These are phyloP conservation scores for Metschnikowia dekortorum DNA, from an alignment of 805 yeast genomes.

Conservation along the genomic window DNA sequence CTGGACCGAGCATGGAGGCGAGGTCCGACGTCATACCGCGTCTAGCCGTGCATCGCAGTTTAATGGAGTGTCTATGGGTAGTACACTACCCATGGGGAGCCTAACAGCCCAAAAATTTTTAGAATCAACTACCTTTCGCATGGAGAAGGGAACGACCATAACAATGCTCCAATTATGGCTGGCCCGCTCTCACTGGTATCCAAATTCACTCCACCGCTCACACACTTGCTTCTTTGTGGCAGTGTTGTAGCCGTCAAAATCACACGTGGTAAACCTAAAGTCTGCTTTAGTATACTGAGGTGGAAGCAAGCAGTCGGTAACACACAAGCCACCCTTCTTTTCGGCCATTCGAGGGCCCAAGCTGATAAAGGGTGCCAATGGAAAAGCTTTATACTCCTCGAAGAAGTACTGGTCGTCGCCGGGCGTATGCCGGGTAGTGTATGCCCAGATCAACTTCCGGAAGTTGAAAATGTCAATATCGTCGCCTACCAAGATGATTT, in stretches of 20 bases:
- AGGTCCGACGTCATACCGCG: too few relatives aligned
- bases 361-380: conserved; percentile 22
- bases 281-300: conserved; percentile 11
- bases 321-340: conserved; percentile 20
- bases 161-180: too few relatives aligned
- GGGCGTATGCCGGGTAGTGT: conserved; percentile 23
- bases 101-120: too few relatives aligned
- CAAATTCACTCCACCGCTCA: not conserved
- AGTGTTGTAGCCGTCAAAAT: conserved; percentile 7
- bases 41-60: too few relatives aligned
- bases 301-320: conserved; percentile 21
- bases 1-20: too few relatives aligned
- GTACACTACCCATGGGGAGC: too few relatives aligned
- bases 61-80: too few relatives aligned
- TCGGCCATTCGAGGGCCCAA: conserved; percentile 13
- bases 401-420: conserved; percentile 17
- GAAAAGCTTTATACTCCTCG: conserved; percentile 15
- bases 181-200: not conserved
- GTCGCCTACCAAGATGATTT: conserved; percentile 22
- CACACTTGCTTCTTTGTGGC: not conserved
- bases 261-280: conserved; percentile 18
- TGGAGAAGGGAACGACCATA: not conserved
- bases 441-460: conserved; percentile 23
- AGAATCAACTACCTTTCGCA: too few relatives aligned
- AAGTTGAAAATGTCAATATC: conserved; percentile 25